These are phyloP conservation scores for Camelina hispida DNA, from an alignment of 345 rosid genomes.

Conservation along the genomic window DNA sequence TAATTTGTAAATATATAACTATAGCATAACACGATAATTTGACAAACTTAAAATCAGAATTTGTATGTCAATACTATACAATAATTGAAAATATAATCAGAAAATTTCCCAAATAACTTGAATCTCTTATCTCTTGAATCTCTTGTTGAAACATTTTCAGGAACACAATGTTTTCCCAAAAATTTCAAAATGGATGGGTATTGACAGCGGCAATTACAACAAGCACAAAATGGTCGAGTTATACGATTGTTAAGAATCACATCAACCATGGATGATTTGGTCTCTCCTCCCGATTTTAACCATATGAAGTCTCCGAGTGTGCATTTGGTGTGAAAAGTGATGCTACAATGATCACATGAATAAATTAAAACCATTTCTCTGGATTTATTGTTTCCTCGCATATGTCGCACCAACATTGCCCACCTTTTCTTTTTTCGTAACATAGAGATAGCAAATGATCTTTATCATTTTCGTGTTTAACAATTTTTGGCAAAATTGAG, in stretches of 20 bases:
- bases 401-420: background rate
- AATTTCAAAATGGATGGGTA: background rate
- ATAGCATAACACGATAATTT: too few relatives aligned
- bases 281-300: background rate
- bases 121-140: background rate
- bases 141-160: background rate
- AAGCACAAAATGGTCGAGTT: background rate
- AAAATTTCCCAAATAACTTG: background rate
- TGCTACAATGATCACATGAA: constrained; percentile 1
- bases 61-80: too few relatives aligned
- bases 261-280: fast-evolving
- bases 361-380: background rate
- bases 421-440: background rate
- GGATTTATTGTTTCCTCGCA: background rate
- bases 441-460: background rate
- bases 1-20: too few relatives aligned
- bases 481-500: background rate
- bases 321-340: background rate
- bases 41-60: too few relatives aligned
- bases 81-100: too few relatives aligned
- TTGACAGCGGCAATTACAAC: background rate
- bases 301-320: constrained; percentile 7
- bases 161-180: background rate
- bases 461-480: background rate
- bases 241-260: background rate